Conservation (phyloP, 306 rosid genomes). For the Gleditsia sinensis region DNA sequence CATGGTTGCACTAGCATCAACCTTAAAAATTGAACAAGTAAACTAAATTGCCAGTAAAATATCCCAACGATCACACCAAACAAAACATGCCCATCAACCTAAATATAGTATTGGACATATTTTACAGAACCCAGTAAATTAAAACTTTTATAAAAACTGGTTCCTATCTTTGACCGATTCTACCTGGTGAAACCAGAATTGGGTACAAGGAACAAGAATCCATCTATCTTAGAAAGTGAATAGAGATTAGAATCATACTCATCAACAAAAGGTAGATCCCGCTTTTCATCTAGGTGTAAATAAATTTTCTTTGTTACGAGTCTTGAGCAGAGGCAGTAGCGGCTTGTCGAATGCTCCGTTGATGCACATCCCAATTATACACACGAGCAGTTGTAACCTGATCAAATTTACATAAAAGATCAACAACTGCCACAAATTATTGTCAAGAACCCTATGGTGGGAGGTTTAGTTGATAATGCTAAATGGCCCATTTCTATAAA, state of each 20-base stretch:
- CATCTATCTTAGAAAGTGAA: conserved; percentile 37
- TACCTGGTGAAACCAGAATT: conserved; percentile 24
- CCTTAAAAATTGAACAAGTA: not conserved
- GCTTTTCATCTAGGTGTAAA: conserved; percentile 22
- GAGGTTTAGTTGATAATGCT: not conserved
- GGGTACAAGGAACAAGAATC: conserved; percentile 29
- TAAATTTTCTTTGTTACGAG: conserved; percentile 24
- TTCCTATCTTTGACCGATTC: conserved; percentile 33
- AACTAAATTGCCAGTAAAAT: not conserved
- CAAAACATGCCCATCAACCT: conserved; percentile 30
- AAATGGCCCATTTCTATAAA: not conserved
- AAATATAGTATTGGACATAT: conserved; percentile 29
- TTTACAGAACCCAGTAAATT: conserved; percentile 25
- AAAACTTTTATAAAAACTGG: conserved; percentile 42
- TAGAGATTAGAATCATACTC: conserved; percentile 42
- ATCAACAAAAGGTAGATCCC: conserved; percentile 30
- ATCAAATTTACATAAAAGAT: conserved; percentile 18
- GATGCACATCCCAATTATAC: conserved; percentile 89
- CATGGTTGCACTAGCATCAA: conserved; percentile 18
- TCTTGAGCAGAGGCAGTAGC: conserved; percentile 37
- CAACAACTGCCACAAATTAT: not conserved
- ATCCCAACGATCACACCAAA: conserved; percentile 34
- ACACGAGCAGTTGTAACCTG: conserved; percentile 88
- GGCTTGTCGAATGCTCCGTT: conserved; percentile 60
- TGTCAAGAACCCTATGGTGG: not conserved